phyloP scores from a whole-genome alignment of 2,329 filamentous ascomycete species.

The Penicillium sp. region DNA sequence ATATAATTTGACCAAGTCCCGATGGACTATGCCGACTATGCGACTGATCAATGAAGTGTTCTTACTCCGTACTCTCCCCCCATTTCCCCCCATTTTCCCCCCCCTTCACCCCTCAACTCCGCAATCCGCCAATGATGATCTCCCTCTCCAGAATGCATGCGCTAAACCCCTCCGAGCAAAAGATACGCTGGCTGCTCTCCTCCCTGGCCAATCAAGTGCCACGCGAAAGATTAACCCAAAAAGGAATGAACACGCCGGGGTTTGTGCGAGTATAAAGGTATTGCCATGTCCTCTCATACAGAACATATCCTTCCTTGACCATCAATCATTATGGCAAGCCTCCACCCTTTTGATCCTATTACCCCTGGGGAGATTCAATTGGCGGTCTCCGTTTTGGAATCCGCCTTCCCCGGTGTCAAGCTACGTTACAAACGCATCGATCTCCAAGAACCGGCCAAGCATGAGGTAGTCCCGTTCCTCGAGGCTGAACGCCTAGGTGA shows the following conservation, averaged over 20 bases:
- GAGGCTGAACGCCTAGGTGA: constrained; percentile 60
- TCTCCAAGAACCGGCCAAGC: constrained; percentile 64
- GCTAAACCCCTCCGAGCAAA: constrained; percentile 19
- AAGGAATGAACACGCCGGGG: neutral
- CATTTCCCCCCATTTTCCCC: too few relatives aligned
- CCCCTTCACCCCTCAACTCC: neutral
- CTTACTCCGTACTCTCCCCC: too few relatives aligned
- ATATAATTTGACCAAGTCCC: too few relatives aligned
- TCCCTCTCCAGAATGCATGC: neutral
- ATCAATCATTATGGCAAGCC: constrained; percentile 21
- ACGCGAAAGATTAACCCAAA: constrained; percentile 22
- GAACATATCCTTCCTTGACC: neutral
- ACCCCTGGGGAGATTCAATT: constrained; percentile 42
- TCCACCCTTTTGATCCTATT: constrained; percentile 44
- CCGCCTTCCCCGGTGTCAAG: constrained; percentile 36
- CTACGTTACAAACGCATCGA: constrained; percentile 65
- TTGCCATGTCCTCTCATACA: neutral
- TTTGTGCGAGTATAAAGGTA: constrained; percentile 10
- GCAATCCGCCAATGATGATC: neutral
- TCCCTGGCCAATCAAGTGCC: constrained; percentile 14
- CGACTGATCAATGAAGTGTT: too few relatives aligned
- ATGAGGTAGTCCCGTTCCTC: constrained; percentile 58
- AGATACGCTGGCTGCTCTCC: constrained; percentile 15
- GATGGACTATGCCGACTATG: too few relatives aligned
- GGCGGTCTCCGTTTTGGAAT: constrained; percentile 40